These are phyloP conservation scores for Eucalyptus erythrocorys DNA, from an alignment of 345 rosid genomes.

Conservation along the genomic window DNA sequence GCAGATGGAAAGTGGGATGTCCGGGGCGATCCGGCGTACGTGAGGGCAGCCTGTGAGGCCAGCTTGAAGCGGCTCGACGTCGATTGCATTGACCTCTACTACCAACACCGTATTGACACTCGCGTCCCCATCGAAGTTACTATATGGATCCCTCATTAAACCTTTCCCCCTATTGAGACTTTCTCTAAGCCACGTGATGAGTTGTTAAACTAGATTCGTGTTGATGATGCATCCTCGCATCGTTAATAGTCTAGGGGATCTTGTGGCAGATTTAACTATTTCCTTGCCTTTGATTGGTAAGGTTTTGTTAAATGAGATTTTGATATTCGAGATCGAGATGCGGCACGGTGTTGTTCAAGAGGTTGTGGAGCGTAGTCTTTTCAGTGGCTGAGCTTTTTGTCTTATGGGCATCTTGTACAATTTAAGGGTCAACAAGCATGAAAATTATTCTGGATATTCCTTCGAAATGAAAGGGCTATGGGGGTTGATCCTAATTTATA, in stretches of 20 bases:
- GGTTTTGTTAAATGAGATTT: neutral
- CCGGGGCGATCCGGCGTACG: constrained; percentile 48
- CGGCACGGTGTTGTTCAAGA: neutral
- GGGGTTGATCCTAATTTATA: no score
- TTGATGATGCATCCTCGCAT: neutral
- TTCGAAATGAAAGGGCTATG: no score
- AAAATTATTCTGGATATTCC: no score
- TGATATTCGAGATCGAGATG: neutral
- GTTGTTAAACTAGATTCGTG: neutral
- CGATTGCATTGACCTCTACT: constrained; percentile 45
- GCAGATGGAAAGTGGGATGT: constrained; percentile 12
- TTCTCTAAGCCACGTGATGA: neutral
- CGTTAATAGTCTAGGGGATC: neutral
- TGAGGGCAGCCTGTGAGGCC: constrained; percentile 42
- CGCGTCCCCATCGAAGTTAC: constrained; percentile 46
- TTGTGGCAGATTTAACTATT: neutral
- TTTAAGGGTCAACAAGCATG: no score
- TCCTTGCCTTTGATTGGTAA: neutral
- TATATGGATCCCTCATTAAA: constrained; percentile 3
- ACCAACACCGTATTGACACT: constrained; percentile 49
- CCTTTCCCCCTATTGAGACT: neutral
- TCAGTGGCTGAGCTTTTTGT: no score
- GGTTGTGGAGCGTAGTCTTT: no score
- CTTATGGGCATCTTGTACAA: no score
- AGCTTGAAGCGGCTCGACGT: constrained; percentile 48